Evolutionary conservation across 2,329 filamentous ascomycete species (phyloP).

Genomic region (Dothistroma septosporum): DNA sequence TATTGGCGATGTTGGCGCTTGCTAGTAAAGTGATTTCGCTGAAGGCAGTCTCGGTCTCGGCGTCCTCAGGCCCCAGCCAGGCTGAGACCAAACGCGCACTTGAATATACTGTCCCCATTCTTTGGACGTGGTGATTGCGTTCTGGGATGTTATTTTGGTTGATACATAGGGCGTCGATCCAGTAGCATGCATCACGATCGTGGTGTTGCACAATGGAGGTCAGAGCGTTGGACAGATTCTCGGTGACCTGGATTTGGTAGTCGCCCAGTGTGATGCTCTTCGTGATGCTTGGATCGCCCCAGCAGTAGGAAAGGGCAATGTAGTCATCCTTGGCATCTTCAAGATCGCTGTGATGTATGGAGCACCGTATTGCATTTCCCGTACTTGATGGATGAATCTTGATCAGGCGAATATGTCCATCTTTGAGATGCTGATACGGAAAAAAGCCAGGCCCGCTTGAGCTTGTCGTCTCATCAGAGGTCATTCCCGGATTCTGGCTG

Average conservation of each 20-base stretch:
- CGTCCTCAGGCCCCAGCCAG: conserved; percentile 11
- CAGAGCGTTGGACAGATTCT: not conserved
- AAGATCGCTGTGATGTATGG: not conserved
- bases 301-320: conserved; percentile 9
- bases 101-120: conserved; percentile 13
- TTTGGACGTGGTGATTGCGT: conserved; percentile 9
- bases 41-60: not conserved
- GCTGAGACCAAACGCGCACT: conserved; percentile 7
- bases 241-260: not conserved
- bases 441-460: not conserved
- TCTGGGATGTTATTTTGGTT: conserved; percentile 12
- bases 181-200: conserved; percentile 1
- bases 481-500: too few relatives aligned
- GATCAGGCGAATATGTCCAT: not conserved
- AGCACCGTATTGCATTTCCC: not conserved
- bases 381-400: not conserved
- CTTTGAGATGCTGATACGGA: not conserved
- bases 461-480: too few relatives aligned
- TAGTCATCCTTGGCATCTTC: not conserved
- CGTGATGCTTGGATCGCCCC: conserved; percentile 5
- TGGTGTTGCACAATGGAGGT: not conserved
- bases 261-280: not conserved
- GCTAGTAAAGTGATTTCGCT: not conserved
- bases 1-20: not conserved
- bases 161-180: conserved; percentile 20